phyloP scores from a whole-genome alignment of 805 yeast species.

The Candida ascalaphidarum region DNA sequence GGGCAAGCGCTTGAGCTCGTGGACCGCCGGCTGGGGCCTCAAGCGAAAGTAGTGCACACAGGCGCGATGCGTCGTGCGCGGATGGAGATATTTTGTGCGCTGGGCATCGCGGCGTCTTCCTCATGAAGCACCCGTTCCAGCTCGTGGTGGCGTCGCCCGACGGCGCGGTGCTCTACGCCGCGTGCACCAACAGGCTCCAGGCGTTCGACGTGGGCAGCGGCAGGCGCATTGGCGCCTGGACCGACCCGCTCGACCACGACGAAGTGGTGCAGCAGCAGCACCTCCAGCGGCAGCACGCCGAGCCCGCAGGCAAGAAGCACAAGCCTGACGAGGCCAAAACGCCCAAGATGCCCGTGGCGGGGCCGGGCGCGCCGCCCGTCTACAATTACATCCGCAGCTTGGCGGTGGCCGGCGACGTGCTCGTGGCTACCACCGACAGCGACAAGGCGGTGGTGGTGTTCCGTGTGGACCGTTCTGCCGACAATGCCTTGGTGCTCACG shows the following conservation, averaged over 20 bases:
- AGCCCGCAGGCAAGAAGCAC: slow-evolving; percentile 17
- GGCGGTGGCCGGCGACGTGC: slow-evolving; percentile 40
- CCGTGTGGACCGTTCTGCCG: slow-evolving; percentile 24
- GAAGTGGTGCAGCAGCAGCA: slow-evolving; percentile 18
- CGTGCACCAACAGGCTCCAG: slow-evolving; percentile 51
- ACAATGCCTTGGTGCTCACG: slow-evolving; percentile 38
- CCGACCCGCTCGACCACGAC: slow-evolving; percentile 48
- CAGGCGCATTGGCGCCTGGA: slow-evolving; percentile 49
- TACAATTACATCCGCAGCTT: slow-evolving; percentile 64
- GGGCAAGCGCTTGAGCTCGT: slow-evolving; percentile 1
- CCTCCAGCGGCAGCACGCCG: slow-evolving; percentile 6
- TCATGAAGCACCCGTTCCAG: slow-evolving; percentile 69
- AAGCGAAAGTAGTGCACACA: slow-evolving; percentile 2
- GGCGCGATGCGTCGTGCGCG: too few relatives aligned
- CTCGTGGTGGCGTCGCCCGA: slow-evolving; percentile 35
- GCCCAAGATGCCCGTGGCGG: slow-evolving; percentile 54
- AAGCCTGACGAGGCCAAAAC: slow-evolving; percentile 18
- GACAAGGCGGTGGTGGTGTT: slow-evolving; percentile 75
- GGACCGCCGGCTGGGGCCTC: slow-evolving; percentile 11
- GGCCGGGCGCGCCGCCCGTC: slow-evolving; percentile 61
- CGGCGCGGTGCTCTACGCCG: slow-evolving; percentile 44
- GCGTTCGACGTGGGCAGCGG: slow-evolving; percentile 38
- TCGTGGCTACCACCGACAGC: slow-evolving; percentile 70
- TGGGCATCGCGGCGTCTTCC: too few relatives aligned
- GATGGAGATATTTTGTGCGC: too few relatives aligned